A percentile compares a stretch with the other conserved stretches of the same genome.
phyloP scores from a whole-genome alignment of 192 early-diverging fungal genomes.

The Coemansia sp. region DNA sequence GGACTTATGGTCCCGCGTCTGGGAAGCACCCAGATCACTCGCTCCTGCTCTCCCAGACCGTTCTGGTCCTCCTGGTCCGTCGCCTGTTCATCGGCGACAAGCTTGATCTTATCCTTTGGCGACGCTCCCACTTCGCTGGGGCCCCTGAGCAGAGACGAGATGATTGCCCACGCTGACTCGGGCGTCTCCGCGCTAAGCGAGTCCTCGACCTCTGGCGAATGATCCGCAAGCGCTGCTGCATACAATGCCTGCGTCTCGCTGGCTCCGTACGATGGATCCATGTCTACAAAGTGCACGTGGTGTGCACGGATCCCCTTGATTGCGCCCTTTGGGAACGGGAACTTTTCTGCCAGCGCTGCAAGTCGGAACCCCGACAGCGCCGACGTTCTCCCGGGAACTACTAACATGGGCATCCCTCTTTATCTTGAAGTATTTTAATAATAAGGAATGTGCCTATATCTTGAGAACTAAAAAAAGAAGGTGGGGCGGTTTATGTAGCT shows the following conservation, averaged over 20 bases:
- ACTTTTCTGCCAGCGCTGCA: slow-evolving; percentile 57
- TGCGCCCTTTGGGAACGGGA: slow-evolving; percentile 59
- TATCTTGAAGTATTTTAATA: not conserved
- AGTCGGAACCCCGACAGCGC: slow-evolving; percentile 78
- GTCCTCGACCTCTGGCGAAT: slow-evolving; percentile 27
- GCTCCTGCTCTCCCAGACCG: slow-evolving; percentile 12
- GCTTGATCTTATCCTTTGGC: slow-evolving; percentile 27
- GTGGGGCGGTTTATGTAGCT: too few relatives aligned
- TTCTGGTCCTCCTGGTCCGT: not conserved
- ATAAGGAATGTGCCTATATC: too few relatives aligned
- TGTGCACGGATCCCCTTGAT: slow-evolving; percentile 61
- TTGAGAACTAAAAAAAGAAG: too few relatives aligned
- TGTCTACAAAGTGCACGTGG: slow-evolving; percentile 77
- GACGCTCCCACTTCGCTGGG: slow-evolving; percentile 26
- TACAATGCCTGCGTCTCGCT: slow-evolving; percentile 48
- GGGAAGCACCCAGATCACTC: slow-evolving; percentile 73
- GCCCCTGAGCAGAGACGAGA: slow-evolving; percentile 35
- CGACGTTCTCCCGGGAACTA: slow-evolving; percentile 75
- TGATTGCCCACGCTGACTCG: slow-evolving; percentile 34
- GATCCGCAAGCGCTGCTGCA: slow-evolving; percentile 36
- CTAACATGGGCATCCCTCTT: slow-evolving; percentile 64
- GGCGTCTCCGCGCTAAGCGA: slow-evolving; percentile 12
- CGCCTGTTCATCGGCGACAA: slow-evolving; percentile 16
- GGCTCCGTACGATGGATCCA: slow-evolving; percentile 8
- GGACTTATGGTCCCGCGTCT: slow-evolving; percentile 96